Base-by-base conservation (phyloP, 352 stramenopile species). In the Albugo candida region DNA sequence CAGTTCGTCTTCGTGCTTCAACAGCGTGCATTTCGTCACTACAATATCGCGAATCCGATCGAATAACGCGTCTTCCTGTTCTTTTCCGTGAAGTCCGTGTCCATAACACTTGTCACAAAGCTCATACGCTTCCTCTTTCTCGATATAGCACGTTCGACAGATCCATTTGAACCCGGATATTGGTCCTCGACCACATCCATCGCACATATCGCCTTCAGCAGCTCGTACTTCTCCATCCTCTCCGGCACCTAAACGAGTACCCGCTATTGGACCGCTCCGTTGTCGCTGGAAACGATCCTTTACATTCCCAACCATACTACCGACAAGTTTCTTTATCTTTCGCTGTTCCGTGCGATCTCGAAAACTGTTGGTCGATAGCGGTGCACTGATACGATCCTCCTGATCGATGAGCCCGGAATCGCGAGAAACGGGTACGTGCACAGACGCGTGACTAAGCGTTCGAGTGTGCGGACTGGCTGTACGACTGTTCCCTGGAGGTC, bases 311-410 rank as follows among this genome's bases (percentile, higher is more conserved):
- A 85, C 75, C 3, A 83, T 58, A 36, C 62, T 80, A 17, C 70
- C 72, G 45, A 85, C 64, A 40, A 85, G 73, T 49, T 85, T 85
- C 53, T 85, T 85, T 56, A 81, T 81, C 44, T 78, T 64, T 37
- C 72, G 67, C 8, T n/a, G 17, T 0, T 37, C 24, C 13, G 39
- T 24, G 18, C 41, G 48, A 1, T 43, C 44, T 11, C 44, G 38
- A 17, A 54, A 51, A 19, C 48, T 54, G n/a, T 60, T 51, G 34
- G 47, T 54, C 24, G 47, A 54, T n/a, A 45, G 41, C 2, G 50
- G 49, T 1, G 38, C 52, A 0, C 52, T 54, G 21, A 60, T 69
- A 17, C 59, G 52, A 2, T 56, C 49, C 6, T 71, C 63, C n/a
- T 53, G 47, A 35, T 55, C 53, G 8, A 59, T 17, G 35, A 53